Percentiles rank a stretch among this genome's conserved stretches.
These are phyloP conservation scores for Dictyostelium discoideum DNA, from an alignment of 78 protist genomes.

Conservation along the genomic window dicty_2.7 NC_007088.5:3170001-3170500, in stretches of 20 bases:
- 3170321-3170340: too few relatives aligned
- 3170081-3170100: slow-evolving; percentile 99
- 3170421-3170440: background rate
- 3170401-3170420: slow-evolving; percentile 75
- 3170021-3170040: slow-evolving; percentile 97
- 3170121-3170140: slow-evolving; percentile 55
- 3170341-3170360: background rate
- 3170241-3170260: slow-evolving; percentile 98
- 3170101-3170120: slow-evolving; percentile 96
- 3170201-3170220: slow-evolving; percentile 98
- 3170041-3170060: slow-evolving; percentile 94
- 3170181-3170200: slow-evolving; percentile 98
- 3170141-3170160: slow-evolving; percentile 94
- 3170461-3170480: background rate
- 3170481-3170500: background rate
- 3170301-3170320: background rate
- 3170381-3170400: slow-evolving; percentile 87
- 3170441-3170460: background rate
- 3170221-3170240: slow-evolving; percentile 97
- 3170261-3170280: slow-evolving; percentile 89
- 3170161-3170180: slow-evolving; percentile 99
- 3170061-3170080: slow-evolving; percentile 99
- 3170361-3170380: slow-evolving; percentile 39
- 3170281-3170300: background rate
- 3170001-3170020: slow-evolving; percentile 98